Evolutionary conservation across 2,329 filamentous ascomycete genomes (phyloP).

Genomic region (Hirsutella minnesotensis): DNA sequence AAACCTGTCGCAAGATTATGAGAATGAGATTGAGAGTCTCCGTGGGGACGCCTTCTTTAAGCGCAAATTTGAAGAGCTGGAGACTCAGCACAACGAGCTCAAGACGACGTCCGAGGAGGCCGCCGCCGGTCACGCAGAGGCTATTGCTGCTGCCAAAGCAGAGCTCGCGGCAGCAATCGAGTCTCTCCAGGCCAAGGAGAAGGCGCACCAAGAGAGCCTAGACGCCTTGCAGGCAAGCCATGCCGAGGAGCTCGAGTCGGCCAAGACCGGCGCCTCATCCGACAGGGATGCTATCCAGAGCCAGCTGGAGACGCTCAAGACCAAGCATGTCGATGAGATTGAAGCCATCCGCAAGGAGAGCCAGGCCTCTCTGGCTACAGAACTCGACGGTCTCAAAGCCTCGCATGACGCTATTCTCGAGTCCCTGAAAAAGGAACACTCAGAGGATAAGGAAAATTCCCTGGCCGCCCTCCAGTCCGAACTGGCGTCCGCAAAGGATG

Average conservation of each 20-base stretch:
- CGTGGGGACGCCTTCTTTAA: conserved; percentile 53
- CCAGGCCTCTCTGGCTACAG: conserved; percentile 23
- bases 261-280: conserved; percentile 38
- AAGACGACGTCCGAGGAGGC: conserved; percentile 23
- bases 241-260: conserved; percentile 44
- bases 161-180: conserved; percentile 31
- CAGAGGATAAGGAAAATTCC: conserved; percentile 23
- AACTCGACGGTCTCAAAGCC: conserved; percentile 29
- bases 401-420: conserved; percentile 31
- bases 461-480: conserved; percentile 18
- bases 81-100: conserved; percentile 42
- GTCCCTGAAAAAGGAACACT: conserved; percentile 27
- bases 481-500: conserved; percentile 18
- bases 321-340: conserved; percentile 39
- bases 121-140: conserved; percentile 25
- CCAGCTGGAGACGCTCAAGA: conserved; percentile 43
- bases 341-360: conserved; percentile 30
- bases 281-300: conserved; percentile 35
- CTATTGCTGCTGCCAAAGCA: conserved; percentile 29
- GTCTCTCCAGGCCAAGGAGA: conserved; percentile 37
- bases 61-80: conserved; percentile 49
- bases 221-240: conserved; percentile 44
- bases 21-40: conserved; percentile 53
- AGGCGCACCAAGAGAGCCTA: conserved; percentile 40
- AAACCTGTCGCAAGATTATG: conserved; percentile 47